phyloP scores from a whole-genome alignment of 78 protist genomes.

The Dictyostelium firmibasis region DNA sequence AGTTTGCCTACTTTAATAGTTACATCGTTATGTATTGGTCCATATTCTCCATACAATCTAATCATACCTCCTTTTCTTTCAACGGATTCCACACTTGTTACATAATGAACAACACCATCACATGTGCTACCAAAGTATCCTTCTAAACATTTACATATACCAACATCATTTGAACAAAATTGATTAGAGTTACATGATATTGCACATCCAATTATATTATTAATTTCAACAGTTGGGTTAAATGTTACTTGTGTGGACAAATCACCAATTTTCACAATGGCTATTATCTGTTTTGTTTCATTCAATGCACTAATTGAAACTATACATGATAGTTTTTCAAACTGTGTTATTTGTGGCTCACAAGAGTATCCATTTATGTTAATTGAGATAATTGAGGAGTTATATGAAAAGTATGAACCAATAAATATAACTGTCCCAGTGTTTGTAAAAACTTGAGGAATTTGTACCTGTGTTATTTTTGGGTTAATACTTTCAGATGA shows the following conservation, averaged over 20 bases:
- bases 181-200: neutral
- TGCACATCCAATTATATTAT: neutral
- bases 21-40: neutral
- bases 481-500: neutral
- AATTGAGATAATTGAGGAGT: neutral
- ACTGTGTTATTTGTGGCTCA: neutral
- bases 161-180: neutral
- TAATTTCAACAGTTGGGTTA: neutral
- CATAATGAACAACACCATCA: neutral
- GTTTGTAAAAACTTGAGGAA: neutral
- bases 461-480: neutral
- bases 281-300: neutral
- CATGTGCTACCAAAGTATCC: neutral
- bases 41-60: neutral
- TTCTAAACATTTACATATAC: neutral
- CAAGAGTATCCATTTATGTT: neutral
- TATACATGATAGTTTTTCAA: neutral
- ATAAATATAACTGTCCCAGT: neutral
- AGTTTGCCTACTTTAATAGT: neutral
- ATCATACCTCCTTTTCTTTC: neutral
- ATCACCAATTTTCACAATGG: neutral
- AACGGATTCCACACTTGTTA: neutral
- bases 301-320: neutral
- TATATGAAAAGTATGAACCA: neutral
- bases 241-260: neutral